A percentile compares a stretch with the other conserved stretches of the same genome.
These are phyloP conservation scores for Petunia secreta DNA, from an alignment of 257 asterid species.

Conservation along the genomic window DNA sequence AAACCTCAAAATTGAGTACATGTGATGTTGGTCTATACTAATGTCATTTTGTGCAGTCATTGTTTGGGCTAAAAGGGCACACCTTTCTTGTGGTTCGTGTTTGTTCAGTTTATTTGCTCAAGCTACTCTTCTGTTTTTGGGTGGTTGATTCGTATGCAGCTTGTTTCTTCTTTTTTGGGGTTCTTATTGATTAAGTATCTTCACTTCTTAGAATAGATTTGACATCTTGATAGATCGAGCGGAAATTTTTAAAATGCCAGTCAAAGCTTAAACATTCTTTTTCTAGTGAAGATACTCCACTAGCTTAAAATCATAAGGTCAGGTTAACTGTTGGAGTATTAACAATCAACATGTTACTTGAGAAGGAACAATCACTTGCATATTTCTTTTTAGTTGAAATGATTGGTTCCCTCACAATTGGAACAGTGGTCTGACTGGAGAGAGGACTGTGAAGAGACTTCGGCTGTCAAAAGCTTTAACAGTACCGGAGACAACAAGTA, in stretches of 20 bases:
- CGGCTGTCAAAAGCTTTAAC: slow-evolving; percentile 85
- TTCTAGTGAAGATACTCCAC: neutral
- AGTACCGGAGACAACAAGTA: slow-evolving; percentile 76
- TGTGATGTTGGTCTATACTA: neutral
- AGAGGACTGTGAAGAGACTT: slow-evolving; percentile 88
- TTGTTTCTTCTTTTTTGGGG: neutral
- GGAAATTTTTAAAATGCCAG: neutral
- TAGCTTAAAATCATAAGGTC: neutral
- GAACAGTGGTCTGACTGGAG: slow-evolving; percentile 81
- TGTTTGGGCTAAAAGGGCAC: neutral
- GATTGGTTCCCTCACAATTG: slow-evolving; percentile 31
- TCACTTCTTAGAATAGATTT: neutral
- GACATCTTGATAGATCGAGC: neutral
- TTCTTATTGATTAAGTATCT: neutral
- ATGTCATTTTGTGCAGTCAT: neutral
- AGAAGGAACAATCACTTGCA: neutral
- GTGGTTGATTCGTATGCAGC: neutral
- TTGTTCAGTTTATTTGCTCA: neutral
- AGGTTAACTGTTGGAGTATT: neutral
- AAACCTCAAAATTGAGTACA: neutral
- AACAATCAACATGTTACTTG: neutral
- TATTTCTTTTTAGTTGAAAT: neutral
- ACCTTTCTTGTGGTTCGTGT: neutral
- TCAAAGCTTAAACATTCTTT: neutral
- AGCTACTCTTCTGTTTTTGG: too few relatives aligned